Evolutionary conservation across 1,284 basidiomycete species (phyloP).

Genomic region (Sporisorium exsertum): DNA sequence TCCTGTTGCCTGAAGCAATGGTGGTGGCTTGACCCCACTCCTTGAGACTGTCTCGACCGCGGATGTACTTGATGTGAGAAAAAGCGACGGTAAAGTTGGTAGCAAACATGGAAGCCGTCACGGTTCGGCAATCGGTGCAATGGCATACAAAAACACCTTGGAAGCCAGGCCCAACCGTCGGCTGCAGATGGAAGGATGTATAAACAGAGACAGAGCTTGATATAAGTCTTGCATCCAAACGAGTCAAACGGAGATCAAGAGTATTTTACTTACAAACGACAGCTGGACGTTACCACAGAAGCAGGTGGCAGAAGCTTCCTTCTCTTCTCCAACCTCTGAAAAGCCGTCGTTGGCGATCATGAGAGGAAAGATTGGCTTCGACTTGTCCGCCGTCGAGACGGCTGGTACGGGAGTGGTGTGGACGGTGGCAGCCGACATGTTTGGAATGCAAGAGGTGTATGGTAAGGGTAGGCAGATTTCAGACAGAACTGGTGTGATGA

Average conservation of each 20-base stretch:
- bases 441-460: no score
- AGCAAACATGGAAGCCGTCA: constrained; percentile 69
- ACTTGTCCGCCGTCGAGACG: constrained; percentile 18
- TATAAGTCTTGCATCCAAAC: neutral
- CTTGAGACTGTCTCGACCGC: constrained; percentile 64
- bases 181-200: constrained; percentile 27
- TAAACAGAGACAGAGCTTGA: neutral
- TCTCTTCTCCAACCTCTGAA: constrained; percentile 49
- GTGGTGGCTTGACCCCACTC: constrained; percentile 57
- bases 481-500: no score
- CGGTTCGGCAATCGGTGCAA: constrained; percentile 69
- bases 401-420: neutral
- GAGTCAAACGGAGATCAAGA: neutral
- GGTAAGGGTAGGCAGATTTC: no score
- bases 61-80: constrained; percentile 55
- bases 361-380: constrained; percentile 21
- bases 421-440: neutral
- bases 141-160: constrained; percentile 66
- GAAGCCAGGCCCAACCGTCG: constrained; percentile 62
- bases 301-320: constrained; percentile 68
- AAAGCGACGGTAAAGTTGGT: constrained; percentile 66
- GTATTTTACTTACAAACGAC: constrained; percentile 59
- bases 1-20: constrained; percentile 50
- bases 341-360: constrained; percentile 57
- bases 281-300: constrained; percentile 68